Evolutionary conservation across 83 land plant genomes (phyloP).

Genomic region (Isoetes engelmannii): DNA sequence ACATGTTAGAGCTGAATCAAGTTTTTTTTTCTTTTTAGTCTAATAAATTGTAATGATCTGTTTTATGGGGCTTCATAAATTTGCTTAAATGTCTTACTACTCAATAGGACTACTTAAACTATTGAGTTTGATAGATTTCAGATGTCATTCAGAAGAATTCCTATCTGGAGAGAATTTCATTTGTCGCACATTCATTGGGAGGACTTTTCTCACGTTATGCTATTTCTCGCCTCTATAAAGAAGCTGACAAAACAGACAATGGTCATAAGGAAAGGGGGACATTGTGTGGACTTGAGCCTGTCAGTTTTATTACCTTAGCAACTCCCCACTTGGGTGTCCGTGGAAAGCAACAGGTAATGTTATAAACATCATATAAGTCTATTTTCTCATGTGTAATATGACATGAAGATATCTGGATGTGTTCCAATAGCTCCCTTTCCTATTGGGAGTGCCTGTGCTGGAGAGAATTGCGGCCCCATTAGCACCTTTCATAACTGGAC

Average conservation of each 20-base stretch:
- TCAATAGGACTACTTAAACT: not conserved
- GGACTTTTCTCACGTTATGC: constrained; percentile 17
- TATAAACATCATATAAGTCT: not conserved
- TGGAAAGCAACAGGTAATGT: constrained; percentile 7
- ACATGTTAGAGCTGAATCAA: not conserved
- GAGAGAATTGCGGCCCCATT: constrained; percentile 24
- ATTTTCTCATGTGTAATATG: not conserved
- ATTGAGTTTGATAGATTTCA: not conserved
- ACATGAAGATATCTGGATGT: not conserved
- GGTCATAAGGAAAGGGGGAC: not conserved
- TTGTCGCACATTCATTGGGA: constrained; percentile 6
- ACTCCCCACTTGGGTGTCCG: constrained; percentile 13
- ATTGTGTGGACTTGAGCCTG: constrained; percentile 7
- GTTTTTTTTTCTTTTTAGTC: not conserved
- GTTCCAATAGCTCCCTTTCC: constrained; percentile 24
- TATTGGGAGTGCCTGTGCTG: constrained; percentile 25
- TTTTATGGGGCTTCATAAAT: not conserved
- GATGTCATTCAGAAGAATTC: not conserved
- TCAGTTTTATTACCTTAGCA: constrained; percentile 12
- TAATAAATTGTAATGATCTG: not conserved
- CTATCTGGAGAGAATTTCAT: not conserved
- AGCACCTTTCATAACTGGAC: constrained; percentile 17
- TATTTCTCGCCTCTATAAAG: constrained; percentile 1
- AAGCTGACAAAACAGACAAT: not conserved
- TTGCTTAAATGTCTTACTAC: not conserved